Evolutionary conservation across 2,329 filamentous ascomycete species (phyloP), one percentile per base, ranked within the genome.

Genomic region (Aspergillus japonicus): DNA sequence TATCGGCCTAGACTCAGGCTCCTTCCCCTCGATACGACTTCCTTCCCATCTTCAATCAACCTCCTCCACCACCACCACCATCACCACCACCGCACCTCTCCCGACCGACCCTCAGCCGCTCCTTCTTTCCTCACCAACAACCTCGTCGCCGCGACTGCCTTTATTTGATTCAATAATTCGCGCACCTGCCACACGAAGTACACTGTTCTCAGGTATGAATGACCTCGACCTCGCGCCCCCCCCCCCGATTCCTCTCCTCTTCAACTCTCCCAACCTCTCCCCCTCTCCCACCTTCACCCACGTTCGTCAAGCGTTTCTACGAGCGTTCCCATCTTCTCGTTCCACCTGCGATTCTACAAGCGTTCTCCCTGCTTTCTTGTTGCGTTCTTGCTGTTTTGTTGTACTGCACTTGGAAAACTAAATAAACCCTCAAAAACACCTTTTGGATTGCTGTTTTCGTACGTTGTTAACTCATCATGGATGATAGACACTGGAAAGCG

Each of bases 101-200:
- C 26, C 26, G 26, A 29, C 31, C 57, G 16, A 44, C 29, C 42
- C 47, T 56, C 55, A 48, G 50, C 52, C 42, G 58, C 54, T 39
- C 56, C 10, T 47, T 24, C 29, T 33, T 14, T 44, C 33, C 23
- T 48, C 61, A 33, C 26, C 56, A 16, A 35, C 35, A 63, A 64
- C 64, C 39, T 63, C 23, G 48, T 33, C 53, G 48, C 50, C 62
- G 66, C 57, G 64, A 60, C 50, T 70, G 48, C 57, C 56, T 59
- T 63, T 63, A 47, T 60, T 19, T 54, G 62, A 47, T 61, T 24
- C 57, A 42, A 56, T 56, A 60, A 56, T 59, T 61, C 65, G 56
- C 49, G 54, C 58, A 47, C 54, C 50, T 66, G 58, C 58, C 58
- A 56, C 52, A 16, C 47, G 52, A 50, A 56, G 31, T 50, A 56